Evolutionary conservation across 495 filamentous ascomycete species (phyloP), one percentile per base, ranked within the genome.

Genomic region (Halenospora varia): DNA sequence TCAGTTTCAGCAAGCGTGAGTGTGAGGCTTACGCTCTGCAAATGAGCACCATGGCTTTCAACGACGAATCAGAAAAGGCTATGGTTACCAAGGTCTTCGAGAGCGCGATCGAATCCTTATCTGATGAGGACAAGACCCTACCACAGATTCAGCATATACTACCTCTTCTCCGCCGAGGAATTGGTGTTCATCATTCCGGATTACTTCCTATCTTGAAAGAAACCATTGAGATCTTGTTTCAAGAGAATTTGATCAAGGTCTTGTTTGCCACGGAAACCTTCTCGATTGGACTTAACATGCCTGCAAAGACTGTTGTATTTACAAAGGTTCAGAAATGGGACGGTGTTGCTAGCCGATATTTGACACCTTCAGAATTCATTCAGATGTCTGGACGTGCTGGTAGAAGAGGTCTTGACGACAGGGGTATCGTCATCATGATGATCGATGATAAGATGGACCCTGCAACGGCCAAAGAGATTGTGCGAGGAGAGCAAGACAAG

Each of bases 341-440:
- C 69, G 94, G 94, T 24, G 81, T 82, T n/a, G 76, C 79, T 35
- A 79, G 82, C 51, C 81, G 94, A 59, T 96, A 92, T 77, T 80
- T 98, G 24, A 96, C 90, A 0, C 90, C 94, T 1, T 97, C 92
- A 18, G 94, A 98, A 63, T 98, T 97, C 70, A 87, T 97, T 55
- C 94, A 98, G 67, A 98, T 98, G 94, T 96, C 94, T 23, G 94
- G 94, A 56, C 86, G 94, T 69, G 94, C 94, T 19, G 94, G 94
- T 63, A 88, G 94, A 78, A 82, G 94, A 82, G 94, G 94, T 74
- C 87, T 98, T 53, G 94, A 98, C 75, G 94, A 97, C 49, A 88
- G 94, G 54, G 94, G 94, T 81, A 96, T 98, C 67, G 94, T 97
- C 64, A 98, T 98, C 67, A 96, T 98, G 88, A 98, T 98, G 94